phyloP scores from a whole-genome alignment of 169 alveolate genomes.

The Neospora caninum region DNA sequence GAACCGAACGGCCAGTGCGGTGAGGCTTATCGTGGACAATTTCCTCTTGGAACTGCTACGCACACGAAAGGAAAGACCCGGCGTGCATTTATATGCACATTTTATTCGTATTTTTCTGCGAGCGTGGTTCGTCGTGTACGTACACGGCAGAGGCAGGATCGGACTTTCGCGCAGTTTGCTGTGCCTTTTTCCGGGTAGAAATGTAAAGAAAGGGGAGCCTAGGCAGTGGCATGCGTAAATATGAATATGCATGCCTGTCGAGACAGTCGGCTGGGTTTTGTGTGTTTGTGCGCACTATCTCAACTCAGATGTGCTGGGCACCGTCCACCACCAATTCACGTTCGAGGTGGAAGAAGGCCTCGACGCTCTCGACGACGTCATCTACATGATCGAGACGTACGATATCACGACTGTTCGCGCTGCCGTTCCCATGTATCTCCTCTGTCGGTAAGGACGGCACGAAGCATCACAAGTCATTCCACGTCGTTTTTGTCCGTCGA shows the following conservation, averaged over 20 bases:
- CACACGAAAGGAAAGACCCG: not conserved
- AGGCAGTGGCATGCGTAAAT: not conserved
- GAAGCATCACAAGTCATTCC: constrained; percentile 6
- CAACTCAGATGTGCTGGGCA: constrained; percentile 81
- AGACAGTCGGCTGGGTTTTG: not conserved
- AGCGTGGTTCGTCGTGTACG: not conserved
- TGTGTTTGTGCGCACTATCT: not conserved
- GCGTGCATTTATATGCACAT: not conserved
- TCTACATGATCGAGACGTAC: constrained; percentile 86
- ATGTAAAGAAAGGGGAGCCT: not conserved
- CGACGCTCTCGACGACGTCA: constrained; percentile 79
- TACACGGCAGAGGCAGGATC: not conserved
- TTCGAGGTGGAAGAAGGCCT: constrained; percentile 81
- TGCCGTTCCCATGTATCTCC: constrained; percentile 87
- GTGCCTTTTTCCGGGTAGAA: not conserved
- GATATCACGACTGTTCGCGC: constrained; percentile 90
- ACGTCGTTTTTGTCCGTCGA: not conserved
- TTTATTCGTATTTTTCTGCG: not conserved
- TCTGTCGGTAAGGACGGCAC: constrained; percentile 72
- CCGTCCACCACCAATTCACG: constrained; percentile 83
- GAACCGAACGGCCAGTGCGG: not conserved
- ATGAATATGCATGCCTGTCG: not conserved
- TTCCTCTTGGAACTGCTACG: not conserved
- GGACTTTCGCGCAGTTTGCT: not conserved
- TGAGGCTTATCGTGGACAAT: not conserved